Evolutionary conservation across 495 filamentous ascomycete genomes (phyloP), one percentile per base, ranked within the genome.

Genomic region (Penicillium salamii): DNA sequence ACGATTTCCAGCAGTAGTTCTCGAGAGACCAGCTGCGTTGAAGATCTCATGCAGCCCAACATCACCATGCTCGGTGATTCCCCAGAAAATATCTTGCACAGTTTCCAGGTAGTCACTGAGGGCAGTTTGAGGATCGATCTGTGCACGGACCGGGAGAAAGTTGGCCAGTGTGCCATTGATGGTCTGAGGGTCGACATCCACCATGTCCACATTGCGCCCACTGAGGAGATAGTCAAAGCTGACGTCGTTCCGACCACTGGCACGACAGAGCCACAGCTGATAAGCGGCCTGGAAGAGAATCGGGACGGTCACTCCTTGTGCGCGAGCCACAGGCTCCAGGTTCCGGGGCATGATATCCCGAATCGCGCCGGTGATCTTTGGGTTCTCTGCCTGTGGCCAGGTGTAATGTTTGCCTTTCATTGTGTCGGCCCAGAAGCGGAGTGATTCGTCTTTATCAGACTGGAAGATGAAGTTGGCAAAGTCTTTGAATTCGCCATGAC

Each of bases 111-210:
- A 47, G 19, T 41, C 40, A 9, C 20, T 8, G 15, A 54, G 18
- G 31, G 38, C n/a, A 7, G 5, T 29, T 12, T 50, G 19, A 17
- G 31, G 21, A 19, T 50, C 46, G 39, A 54, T 9, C n/a, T 20
- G 14, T 1, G 46, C 44, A 12, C 58, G 55, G 13, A 62, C 21
- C 12, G 58, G 52, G 9, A 62, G 51, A 40, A 62, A 62, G 37
- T 62, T 62, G 17, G 55, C 55, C 23, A 28, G 42, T 19, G 41
- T 61, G 14, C 58, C 55, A 47, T 62, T 62, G 42, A 62, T 59
- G 46, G 36, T 41, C 37, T 62, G 55, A 9, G 59, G 59, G n/a
- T 51, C 48, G 52, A 31, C 36, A 28, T 51, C 48, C 39, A 17
- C 36, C 41, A 62, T 45, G 37, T 55, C 51, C 17, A 62, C 46